phyloP scores from a whole-genome alignment of 352 stramenopile species.

The Globisporangium irregulare region DNA sequence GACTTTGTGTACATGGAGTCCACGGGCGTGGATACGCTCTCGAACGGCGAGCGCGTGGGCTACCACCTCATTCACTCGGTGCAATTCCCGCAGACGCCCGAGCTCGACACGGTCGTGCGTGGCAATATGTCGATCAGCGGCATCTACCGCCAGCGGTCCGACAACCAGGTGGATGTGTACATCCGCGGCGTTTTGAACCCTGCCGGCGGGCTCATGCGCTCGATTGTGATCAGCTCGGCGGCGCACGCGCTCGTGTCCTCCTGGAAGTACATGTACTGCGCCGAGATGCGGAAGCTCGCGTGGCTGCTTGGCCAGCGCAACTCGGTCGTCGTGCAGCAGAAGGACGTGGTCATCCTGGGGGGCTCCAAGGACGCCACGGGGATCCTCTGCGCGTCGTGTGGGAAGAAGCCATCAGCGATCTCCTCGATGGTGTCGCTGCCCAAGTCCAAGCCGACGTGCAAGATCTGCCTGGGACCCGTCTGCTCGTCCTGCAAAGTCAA shows the following conservation, averaged over 20 bases:
- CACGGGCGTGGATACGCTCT: conserved; percentile 41
- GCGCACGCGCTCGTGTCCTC: conserved; percentile 33
- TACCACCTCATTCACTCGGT: conserved; percentile 68
- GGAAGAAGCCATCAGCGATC: conserved; percentile 26
- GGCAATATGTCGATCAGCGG: conserved; percentile 52
- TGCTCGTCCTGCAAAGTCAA: conserved; percentile 35
- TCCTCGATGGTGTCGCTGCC: conserved; percentile 13
- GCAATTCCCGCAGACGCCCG: conserved; percentile 44
- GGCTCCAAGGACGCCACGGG: conserved; percentile 9
- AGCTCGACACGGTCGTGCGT: conserved; percentile 30
- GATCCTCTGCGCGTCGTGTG: conserved; percentile 20
- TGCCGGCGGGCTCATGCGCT: conserved; percentile 37
- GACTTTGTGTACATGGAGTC: conserved; percentile 60
- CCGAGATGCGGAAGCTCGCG: conserved; percentile 65
- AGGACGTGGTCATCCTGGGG: conserved; percentile 3
- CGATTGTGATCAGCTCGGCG: conserved; percentile 35
- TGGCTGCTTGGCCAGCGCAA: conserved; percentile 21
- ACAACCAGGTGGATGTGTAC: conserved; percentile 20
- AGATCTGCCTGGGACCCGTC: conserved; percentile 32
- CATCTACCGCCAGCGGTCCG: conserved; percentile 44
- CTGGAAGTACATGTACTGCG: conserved; percentile 39
- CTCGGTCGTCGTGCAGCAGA: conserved; percentile 18
- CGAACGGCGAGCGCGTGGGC: conserved; percentile 50
- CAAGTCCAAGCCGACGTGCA: conserved; percentile 28
- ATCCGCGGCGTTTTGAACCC: conserved; percentile 33